Evolutionary conservation across 371 early-diverging fungal species (phyloP).

Genomic region (Mucor indicus): DNA sequence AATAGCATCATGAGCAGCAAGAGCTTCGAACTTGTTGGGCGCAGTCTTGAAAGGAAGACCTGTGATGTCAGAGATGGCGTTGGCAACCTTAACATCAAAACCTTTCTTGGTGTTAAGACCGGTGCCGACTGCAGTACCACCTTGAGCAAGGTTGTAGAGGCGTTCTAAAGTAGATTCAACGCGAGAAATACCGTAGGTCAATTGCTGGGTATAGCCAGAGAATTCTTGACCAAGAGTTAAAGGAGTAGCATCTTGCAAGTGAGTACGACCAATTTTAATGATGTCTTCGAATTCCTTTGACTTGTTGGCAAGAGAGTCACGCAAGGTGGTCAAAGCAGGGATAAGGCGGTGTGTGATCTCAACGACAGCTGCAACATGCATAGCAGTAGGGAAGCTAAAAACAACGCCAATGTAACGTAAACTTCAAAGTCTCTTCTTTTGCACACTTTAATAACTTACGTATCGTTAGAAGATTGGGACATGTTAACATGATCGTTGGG

Average conservation of each 20-base stretch:
- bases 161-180: slow-evolving; percentile 76
- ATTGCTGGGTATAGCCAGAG: slow-evolving; percentile 90
- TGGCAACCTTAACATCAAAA: slow-evolving; percentile 85
- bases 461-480: slow-evolving; percentile 95
- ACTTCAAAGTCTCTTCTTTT: neutral
- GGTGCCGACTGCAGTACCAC: slow-evolving; percentile 97
- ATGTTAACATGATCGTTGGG: slow-evolving; percentile 98
- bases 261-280: slow-evolving; percentile 96
- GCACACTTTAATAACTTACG: slow-evolving; percentile 57
- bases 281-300: slow-evolving; percentile 77
- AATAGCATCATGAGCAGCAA: slow-evolving; percentile 94
- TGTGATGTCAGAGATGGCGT: slow-evolving; percentile 74
- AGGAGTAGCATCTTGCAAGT: slow-evolving; percentile 93
- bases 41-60: slow-evolving; percentile 87
- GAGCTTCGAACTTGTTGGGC: slow-evolving; percentile 97
- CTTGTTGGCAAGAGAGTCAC: slow-evolving; percentile 73
- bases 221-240: slow-evolving; percentile 97
- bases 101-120: slow-evolving; percentile 91
- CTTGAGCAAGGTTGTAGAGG: slow-evolving; percentile 88
- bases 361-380: slow-evolving; percentile 91
- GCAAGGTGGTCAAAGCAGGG: slow-evolving; percentile 75
- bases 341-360: slow-evolving; percentile 77
- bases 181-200: slow-evolving; percentile 82
- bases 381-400: slow-evolving; percentile 90
- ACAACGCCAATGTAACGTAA: neutral